Evolutionary conservation across 768 basidiomycete species (phyloP).

Genomic region (Naganishia onofrii): DNA sequence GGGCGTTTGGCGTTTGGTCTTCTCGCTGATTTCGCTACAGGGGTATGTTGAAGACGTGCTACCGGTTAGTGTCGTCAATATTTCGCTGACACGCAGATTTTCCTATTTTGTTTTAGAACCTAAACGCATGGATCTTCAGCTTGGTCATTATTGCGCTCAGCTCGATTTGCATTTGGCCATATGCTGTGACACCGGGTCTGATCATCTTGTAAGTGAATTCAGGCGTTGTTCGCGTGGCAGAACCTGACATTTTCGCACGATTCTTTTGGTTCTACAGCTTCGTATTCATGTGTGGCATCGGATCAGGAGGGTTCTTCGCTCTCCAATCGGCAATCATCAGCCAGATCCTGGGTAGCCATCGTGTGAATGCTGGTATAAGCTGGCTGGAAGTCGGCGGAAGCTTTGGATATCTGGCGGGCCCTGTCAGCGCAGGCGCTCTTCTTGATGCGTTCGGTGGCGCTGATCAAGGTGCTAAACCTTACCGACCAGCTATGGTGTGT

Average conservation of each 20-base stretch:
- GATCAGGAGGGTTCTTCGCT: constrained; percentile 35
- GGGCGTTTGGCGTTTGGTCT: constrained; percentile 32
- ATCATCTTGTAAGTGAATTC: constrained; percentile 29
- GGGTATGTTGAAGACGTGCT: constrained; percentile 19
- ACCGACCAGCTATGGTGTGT: constrained; percentile 35
- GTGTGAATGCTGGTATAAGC: constrained; percentile 30
- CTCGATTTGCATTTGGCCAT: constrained; percentile 33
- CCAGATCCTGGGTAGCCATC: constrained; percentile 33
- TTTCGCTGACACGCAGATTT: not conserved
- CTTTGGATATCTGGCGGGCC: constrained; percentile 35
- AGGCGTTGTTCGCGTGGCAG: not conserved
- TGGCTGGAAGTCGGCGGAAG: constrained; percentile 32
- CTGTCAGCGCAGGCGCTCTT: constrained; percentile 34
- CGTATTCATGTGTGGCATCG: constrained; percentile 32
- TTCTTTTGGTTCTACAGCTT: constrained; percentile 19
- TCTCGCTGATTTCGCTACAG: constrained; percentile 31
- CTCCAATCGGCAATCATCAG: constrained; percentile 33
- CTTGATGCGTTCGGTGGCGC: constrained; percentile 36
- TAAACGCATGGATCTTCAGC: constrained; percentile 33
- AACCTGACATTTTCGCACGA: not conserved
- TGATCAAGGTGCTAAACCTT: constrained; percentile 31
- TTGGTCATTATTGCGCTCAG: constrained; percentile 29
- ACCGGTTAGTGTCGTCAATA: not conserved
- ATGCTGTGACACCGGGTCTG: constrained; percentile 19
- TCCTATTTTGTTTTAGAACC: constrained; percentile 8